Evolutionary conservation across 768 basidiomycete species (phyloP).

Genomic region (Leccinum arenicola): DNA sequence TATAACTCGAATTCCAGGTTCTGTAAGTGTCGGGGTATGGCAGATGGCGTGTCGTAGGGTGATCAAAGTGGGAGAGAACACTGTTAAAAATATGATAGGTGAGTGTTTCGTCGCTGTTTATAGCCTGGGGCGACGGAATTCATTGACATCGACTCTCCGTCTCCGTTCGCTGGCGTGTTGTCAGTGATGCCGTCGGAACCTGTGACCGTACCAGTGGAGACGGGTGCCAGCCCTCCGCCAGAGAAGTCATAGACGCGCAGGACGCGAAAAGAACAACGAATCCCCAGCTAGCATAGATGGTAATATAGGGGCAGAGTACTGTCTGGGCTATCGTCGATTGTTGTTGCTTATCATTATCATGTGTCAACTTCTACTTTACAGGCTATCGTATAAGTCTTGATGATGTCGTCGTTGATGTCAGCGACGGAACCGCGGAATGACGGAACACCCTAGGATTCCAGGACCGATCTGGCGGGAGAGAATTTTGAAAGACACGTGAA

Average conservation of each 20-base stretch:
- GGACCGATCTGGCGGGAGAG: background rate
- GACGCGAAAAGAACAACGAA: background rate
- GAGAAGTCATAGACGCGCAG: constrained; percentile 17
- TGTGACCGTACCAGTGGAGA: constrained; percentile 15
- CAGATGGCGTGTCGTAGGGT: constrained; percentile 90
- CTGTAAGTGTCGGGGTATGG: constrained; percentile 93
- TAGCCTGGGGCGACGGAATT: background rate
- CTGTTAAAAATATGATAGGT: constrained; percentile 63
- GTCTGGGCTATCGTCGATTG: background rate
- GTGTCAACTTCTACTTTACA: constrained; percentile 15
- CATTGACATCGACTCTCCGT: background rate
- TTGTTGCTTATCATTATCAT: constrained; percentile 17
- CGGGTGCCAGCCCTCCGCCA: constrained; percentile 3
- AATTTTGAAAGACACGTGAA: background rate
- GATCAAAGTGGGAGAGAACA: constrained; percentile 71
- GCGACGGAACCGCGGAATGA: constrained; percentile 2
- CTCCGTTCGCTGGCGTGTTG: background rate
- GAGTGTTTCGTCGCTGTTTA: constrained; percentile 19
- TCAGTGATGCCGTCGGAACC: constrained; percentile 24
- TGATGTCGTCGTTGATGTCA: background rate
- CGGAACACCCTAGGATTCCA: constrained; percentile 7
- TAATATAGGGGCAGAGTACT: constrained; percentile 1
- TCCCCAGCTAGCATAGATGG: constrained; percentile 4
- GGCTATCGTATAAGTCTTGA: background rate
- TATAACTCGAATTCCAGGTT: constrained; percentile 47